Conservation (phyloP, 2,329 filamentous ascomycete genomes). For the Colletotrichum tropicale region DNA sequence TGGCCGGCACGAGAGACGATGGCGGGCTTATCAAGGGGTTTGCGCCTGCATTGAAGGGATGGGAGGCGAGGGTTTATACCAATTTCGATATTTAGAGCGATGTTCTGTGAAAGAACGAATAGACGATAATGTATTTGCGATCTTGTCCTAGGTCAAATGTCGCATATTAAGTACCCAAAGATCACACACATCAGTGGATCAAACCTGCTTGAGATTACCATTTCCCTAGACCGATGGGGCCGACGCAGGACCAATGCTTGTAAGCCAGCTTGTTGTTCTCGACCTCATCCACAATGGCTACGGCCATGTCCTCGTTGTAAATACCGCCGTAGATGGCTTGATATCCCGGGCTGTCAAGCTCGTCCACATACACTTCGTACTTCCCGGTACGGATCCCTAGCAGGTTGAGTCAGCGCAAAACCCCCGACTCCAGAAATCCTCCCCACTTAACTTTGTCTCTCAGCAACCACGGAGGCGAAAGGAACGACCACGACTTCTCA, state of each 20-base stretch:
- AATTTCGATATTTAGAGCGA: slow-evolving; percentile 20
- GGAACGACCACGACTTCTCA: neutral
- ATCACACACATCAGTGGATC: too few species aligned
- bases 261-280: neutral
- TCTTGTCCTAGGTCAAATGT: too few species aligned
- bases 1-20: slow-evolving; percentile 28
- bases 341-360: neutral
- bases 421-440: too few species aligned
- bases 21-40: neutral
- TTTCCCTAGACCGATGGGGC: neutral
- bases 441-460: too few species aligned
- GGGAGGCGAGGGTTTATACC: slow-evolving; percentile 32
- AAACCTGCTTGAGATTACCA: too few species aligned
- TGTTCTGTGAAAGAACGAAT: neutral
- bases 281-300: neutral
- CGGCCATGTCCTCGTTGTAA: neutral
- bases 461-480: neutral
- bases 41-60: slow-evolving; percentile 22
- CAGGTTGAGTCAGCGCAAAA: neutral
- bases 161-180: too few species aligned
- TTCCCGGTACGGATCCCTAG: neutral
- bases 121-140: neutral
- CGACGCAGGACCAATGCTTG: neutral
- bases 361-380: neutral
- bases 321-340: neutral